phyloP scores from a whole-genome alignment of 2,329 filamentous ascomycete genomes.

The Exophiala bonariae region DNA sequence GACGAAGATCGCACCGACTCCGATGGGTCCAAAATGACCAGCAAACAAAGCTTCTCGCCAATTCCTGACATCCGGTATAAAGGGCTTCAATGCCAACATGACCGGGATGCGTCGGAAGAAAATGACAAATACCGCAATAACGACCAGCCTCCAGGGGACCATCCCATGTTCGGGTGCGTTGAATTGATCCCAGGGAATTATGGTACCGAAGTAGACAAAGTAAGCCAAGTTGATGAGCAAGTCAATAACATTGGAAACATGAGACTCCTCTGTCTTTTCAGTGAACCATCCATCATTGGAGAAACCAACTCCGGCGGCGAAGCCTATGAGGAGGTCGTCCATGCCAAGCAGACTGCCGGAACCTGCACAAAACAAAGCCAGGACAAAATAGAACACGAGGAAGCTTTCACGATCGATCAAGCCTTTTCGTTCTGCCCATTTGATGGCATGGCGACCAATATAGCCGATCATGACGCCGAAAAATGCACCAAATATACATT shows the following conservation, averaged over 20 bases:
- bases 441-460: conserved; percentile 85
- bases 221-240: conserved; percentile 94
- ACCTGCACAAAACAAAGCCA: conserved; percentile 93
- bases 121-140: conserved; percentile 89
- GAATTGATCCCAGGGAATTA: conserved; percentile 93
- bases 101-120: conserved; percentile 94
- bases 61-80: conserved; percentile 96
- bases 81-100: conserved; percentile 85
- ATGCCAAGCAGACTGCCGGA: conserved; percentile 88
- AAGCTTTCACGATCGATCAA: conserved; percentile 96
- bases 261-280: conserved; percentile 96
- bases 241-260: conserved; percentile 99
- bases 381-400: conserved; percentile 96
- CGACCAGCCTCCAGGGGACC: conserved; percentile 84
- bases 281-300: conserved; percentile 99
- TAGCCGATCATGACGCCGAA: conserved; percentile 89
- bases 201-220: conserved; percentile 96
- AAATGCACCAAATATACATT: conserved; percentile 88
- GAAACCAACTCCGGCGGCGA: conserved; percentile 95
- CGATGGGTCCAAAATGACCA: conserved; percentile 95
- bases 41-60: conserved; percentile 97
- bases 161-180: conserved; percentile 74
- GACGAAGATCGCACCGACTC: conserved; percentile 93
- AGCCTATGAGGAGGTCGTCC: conserved; percentile 92
- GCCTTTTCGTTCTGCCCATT: conserved; percentile 77